Evolutionary conservation across 805 yeast species (phyloP).

Genomic region (Yarrowia yakushimensis): DNA sequence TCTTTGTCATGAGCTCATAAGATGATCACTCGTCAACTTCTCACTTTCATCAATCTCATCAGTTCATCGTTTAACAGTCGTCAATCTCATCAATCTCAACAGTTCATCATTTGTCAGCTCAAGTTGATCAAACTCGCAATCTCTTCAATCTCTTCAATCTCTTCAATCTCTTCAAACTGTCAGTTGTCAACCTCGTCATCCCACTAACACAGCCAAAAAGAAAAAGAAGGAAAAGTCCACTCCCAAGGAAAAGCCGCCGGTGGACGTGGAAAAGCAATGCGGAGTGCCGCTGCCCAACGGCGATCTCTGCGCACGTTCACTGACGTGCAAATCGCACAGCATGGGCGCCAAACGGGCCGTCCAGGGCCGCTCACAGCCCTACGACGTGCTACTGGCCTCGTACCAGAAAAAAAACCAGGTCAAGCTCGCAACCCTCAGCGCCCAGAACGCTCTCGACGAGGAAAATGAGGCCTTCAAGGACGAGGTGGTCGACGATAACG

Average conservation of each 20-base stretch:
- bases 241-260: conserved; percentile 67
- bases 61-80: too few species aligned
- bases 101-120: too few species aligned
- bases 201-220: conserved; percentile 25
- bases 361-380: conserved; percentile 81
- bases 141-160: too few species aligned
- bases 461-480: conserved; percentile 35
- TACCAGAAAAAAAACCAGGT: conserved; percentile 87
- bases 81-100: too few species aligned
- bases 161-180: too few species aligned
- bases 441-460: conserved; percentile 39
- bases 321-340: conserved; percentile 89
- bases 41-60: too few species aligned
- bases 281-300: conserved; percentile 88
- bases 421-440: conserved; percentile 55
- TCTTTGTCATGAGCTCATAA: too few species aligned
- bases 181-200: too few species aligned
- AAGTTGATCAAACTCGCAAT: too few species aligned
- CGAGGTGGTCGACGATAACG: conserved; percentile 64
- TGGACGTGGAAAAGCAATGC: conserved; percentile 86
- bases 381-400: conserved; percentile 76
- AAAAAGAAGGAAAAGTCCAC: conserved; percentile 34
- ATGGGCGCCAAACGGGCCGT: conserved; percentile 94
- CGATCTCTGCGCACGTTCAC: conserved; percentile 81
- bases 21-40: too few species aligned